These are phyloP conservation scores for Hortiboletus campestris DNA, from an alignment of 768 basidiomycete species.

Conservation along the genomic window DNA sequence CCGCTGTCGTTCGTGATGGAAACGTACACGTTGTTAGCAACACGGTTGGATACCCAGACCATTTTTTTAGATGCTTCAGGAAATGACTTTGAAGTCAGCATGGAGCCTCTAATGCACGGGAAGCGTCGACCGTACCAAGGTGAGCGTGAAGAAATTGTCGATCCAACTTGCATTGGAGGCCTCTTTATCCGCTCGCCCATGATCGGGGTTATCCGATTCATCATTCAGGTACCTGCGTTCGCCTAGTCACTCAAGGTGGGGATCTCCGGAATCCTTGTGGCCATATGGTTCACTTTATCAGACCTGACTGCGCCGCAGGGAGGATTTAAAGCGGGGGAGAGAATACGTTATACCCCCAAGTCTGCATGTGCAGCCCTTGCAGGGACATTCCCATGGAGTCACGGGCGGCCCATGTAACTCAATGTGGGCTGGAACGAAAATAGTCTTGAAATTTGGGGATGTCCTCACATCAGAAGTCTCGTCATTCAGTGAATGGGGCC, in stretches of 20 bases:
- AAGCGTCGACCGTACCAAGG: not conserved
- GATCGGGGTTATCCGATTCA: too few relatives aligned
- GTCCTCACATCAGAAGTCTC: too few relatives aligned
- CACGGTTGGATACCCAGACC: conserved; percentile 21
- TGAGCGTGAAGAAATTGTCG: not conserved
- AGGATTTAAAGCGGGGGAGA: not conserved
- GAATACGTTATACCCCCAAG: not conserved
- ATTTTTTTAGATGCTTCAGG: not conserved
- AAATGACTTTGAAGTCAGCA: not conserved
- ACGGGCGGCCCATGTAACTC: too few relatives aligned
- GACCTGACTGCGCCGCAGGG: not conserved
- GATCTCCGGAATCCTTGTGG: not conserved
- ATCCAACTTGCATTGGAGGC: not conserved
- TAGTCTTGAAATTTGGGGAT: too few relatives aligned
- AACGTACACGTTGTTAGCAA: not conserved
- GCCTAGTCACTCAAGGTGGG: not conserved
- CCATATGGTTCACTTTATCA: not conserved
- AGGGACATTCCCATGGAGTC: too few relatives aligned
- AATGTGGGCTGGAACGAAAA: too few relatives aligned
- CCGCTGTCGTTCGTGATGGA: conserved; percentile 8
- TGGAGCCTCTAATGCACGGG: not conserved
- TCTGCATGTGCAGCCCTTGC: too few relatives aligned
- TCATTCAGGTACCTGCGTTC: not conserved
- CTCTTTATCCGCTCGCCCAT: not conserved
- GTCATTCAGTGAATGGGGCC: too few relatives aligned